These are phyloP conservation scores for Pythium scleroteichum DNA, from an alignment of 352 stramenopile species.

Conservation along the genomic window DNA sequence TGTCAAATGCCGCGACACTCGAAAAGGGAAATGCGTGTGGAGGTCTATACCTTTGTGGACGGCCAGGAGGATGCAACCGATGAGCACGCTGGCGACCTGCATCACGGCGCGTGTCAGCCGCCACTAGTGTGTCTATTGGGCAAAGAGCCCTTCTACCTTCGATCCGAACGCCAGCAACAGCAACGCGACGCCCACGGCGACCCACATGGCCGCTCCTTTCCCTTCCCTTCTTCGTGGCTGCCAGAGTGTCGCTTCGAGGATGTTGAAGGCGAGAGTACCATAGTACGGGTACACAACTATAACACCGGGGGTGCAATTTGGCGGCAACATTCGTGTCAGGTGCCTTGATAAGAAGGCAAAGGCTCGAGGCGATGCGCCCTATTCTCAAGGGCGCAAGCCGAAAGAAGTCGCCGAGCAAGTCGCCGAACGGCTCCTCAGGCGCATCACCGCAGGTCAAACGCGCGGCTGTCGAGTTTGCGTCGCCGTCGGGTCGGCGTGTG, in stretches of 20 bases:
- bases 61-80: constrained; percentile 17
- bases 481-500: constrained; percentile 46
- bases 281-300: constrained; percentile 10
- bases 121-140: background rate
- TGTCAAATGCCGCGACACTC: background rate
- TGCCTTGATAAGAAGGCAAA: too few relatives aligned
- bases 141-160: constrained; percentile 7
- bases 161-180: constrained; percentile 24
- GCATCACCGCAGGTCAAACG: constrained; percentile 27
- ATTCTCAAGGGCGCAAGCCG: constrained; percentile 58
- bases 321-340: too few relatives aligned
- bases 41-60: constrained; percentile 24
- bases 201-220: constrained; percentile 25
- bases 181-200: constrained; percentile 5
- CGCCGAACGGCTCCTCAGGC: constrained; percentile 10
- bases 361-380: constrained; percentile 33
- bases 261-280: constrained; percentile 20
- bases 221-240: constrained; percentile 3
- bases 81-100: constrained; percentile 12
- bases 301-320: background rate
- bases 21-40: background rate
- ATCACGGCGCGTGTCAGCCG: background rate
- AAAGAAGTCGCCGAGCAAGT: constrained; percentile 24
- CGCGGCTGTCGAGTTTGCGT: constrained; percentile 25
- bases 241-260: constrained; percentile 10